phyloP scores from a whole-genome alignment of 768 basidiomycete species.

The Termitomyces sp. region DNA sequence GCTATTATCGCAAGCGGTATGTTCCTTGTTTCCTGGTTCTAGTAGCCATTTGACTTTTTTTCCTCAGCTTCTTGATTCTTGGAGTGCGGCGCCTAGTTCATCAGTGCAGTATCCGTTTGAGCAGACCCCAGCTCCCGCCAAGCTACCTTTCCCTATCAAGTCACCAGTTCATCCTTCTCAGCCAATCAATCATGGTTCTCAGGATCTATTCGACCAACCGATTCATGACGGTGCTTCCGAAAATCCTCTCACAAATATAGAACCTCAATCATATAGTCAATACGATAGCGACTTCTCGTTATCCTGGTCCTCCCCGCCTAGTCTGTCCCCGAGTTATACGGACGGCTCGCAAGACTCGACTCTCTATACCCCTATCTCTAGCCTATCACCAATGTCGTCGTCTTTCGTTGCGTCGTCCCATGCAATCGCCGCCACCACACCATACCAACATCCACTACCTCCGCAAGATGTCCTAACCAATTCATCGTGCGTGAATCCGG shows the following conservation, averaged over 20 bases:
- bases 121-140: neutral
- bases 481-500: neutral
- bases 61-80: neutral
- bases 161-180: neutral
- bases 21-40: neutral
- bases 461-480: neutral
- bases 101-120: neutral
- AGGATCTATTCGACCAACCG: neutral
- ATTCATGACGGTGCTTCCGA: neutral
- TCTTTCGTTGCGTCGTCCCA: neutral
- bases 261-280: neutral
- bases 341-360: constrained; percentile 2
- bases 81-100: neutral
- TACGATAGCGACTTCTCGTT: neutral
- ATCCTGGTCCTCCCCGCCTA: neutral
- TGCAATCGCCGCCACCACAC: neutral
- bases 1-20: neutral
- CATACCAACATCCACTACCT: neutral
- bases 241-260: neutral
- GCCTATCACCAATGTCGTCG: neutral
- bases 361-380: neutral
- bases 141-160: neutral
- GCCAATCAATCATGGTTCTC: neutral
- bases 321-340: constrained; percentile 2
- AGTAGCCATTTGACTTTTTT: neutral